Conservation (phyloP, 2,329 filamentous ascomycete genomes). For the Fusarium burgessii region DNA sequence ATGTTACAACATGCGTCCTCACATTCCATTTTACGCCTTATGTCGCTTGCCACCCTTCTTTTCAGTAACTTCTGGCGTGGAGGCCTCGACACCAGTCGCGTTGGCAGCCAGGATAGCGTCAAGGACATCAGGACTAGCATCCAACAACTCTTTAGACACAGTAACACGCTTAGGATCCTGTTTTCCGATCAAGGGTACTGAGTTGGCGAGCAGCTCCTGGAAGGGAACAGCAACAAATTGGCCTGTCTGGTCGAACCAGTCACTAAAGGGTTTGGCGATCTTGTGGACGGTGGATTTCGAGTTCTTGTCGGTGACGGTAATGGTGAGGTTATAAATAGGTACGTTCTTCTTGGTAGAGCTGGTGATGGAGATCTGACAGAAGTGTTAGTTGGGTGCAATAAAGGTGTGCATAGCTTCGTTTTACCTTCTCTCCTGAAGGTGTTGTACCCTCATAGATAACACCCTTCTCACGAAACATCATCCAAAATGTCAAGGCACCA, state of each 20-base stretch:
- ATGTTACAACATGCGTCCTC: neutral
- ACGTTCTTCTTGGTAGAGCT: conserved; percentile 82
- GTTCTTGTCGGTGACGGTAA: conserved; percentile 63
- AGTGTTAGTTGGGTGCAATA: conserved; percentile 23
- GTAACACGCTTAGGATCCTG: conserved; percentile 71
- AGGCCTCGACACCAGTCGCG: conserved; percentile 43
- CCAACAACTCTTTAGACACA: conserved; percentile 52
- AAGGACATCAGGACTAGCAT: conserved; percentile 61
- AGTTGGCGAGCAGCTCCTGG: conserved; percentile 80
- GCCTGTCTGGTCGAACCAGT: conserved; percentile 81
- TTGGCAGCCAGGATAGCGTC: conserved; percentile 59
- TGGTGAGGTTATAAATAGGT: conserved; percentile 81
- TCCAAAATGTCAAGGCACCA: conserved; percentile 82
- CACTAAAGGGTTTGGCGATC: conserved; percentile 73
- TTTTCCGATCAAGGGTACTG: conserved; percentile 73
- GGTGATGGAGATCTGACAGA: conserved; percentile 74
- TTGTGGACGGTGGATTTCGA: conserved; percentile 60
- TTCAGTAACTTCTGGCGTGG: conserved; percentile 51
- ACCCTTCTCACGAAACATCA: conserved; percentile 84
- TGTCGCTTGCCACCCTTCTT: conserved; percentile 61
- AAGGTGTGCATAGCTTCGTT: conserved; percentile 53
- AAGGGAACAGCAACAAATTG: conserved; percentile 81
- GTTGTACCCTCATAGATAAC: conserved; percentile 81
- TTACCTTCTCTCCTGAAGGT: conserved; percentile 75
- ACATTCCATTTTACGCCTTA: conserved; percentile 52